Evolutionary conservation across 768 basidiomycete species (phyloP), one percentile per base, ranked within the genome.

Genomic region (Panaeolus cyanescens): DNA sequence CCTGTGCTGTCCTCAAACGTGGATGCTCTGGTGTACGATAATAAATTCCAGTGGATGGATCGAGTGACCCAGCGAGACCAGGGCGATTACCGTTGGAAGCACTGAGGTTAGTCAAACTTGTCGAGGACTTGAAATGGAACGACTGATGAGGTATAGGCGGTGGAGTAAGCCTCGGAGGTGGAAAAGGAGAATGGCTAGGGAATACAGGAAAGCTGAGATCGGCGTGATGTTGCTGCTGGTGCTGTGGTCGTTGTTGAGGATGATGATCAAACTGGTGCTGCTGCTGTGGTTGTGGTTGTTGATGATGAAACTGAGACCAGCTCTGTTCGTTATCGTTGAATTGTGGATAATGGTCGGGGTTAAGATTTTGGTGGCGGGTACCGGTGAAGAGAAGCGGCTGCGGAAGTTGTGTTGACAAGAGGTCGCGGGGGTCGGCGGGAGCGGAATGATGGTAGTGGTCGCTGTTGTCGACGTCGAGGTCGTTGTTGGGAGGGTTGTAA

Each of bases 1-100:
- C 89, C 67, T 91, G 89, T 0, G 86, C 85, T 0, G 90, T 91
- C 55, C 90, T 82, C 31, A 89, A 73, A 0, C 89, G 81, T 1
- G 87, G 83, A 59, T 87, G 85, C 64, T 89, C 87, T 0, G 85
- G 81, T 0, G 85, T 82, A 15, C 80, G 82, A 70, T 88, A 87
- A 67, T 88, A 89, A 40, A 88, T 82, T n/a, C 86, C 86, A 0
- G 88, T 89, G 2, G 78, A 64, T 1, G 85, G 85, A 70, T 90
- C 86, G 34, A 90, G 77, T 0, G 86, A 85, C 36, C 88, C 88
- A 0, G 85, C 81, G 25, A 89, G 77, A 4, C 78, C 74, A 39
- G 75, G 50, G 15, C 70, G 67, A 40, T 69, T 60, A n/a, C 56
- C 60, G 28, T 57, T 32, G 20, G 59, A 32, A 19, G 32, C 59